These are phyloP conservation scores for Chaetomium fimeti DNA, from an alignment of 495 filamentous ascomycete genomes.

Conservation along the genomic window DNA sequence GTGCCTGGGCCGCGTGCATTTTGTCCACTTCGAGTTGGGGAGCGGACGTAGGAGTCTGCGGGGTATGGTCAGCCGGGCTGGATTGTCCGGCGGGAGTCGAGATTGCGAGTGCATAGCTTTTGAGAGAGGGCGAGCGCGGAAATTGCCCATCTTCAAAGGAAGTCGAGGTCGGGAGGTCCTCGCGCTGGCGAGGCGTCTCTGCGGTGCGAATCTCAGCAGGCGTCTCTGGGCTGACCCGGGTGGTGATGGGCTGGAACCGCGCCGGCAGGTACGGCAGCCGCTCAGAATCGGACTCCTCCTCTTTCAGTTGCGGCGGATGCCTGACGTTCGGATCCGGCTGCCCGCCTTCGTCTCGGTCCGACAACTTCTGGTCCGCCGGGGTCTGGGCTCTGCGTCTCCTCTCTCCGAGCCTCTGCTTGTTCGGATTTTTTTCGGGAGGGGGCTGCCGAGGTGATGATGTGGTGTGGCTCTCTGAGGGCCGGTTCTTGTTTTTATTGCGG, in stretches of 20 bases:
- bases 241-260: neutral
- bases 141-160: too few relatives aligned
- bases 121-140: too few relatives aligned
- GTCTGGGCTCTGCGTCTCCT: neutral
- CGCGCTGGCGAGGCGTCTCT: neutral
- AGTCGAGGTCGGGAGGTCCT: neutral
- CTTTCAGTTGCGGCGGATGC: too few relatives aligned
- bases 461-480: too few relatives aligned
- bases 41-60: neutral
- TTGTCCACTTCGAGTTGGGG: neutral
- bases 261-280: neutral
- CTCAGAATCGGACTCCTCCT: neutral
- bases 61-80: neutral
- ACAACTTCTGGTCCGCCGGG: neutral
- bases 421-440: too few relatives aligned
- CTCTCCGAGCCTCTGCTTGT: neutral
- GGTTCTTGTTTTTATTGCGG: too few relatives aligned
- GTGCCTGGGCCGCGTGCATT: too few relatives aligned
- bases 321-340: neutral
- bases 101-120: too few relatives aligned
- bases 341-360: neutral
- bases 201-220: neutral
- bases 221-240: neutral
- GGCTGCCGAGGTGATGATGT: too few relatives aligned
- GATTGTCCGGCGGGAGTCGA: too few relatives aligned